A percentile compares a stretch with the other conserved stretches of the same genome.
These are phyloP conservation scores for Aspergillus pseudonomiae DNA, from an alignment of 2,329 filamentous ascomycete genomes.

Conservation along the genomic window DNA sequence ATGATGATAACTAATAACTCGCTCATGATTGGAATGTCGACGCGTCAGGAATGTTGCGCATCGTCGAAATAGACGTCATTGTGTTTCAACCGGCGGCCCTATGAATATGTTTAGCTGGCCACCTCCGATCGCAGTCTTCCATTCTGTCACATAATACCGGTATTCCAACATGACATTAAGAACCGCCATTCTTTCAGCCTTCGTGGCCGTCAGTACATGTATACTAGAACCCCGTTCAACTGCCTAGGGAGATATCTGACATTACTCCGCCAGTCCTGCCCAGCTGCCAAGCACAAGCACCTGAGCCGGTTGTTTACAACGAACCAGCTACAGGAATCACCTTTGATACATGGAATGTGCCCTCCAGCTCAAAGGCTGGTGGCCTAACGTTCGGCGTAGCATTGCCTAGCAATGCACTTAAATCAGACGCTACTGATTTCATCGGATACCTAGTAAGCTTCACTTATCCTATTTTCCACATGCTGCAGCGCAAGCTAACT, in stretches of 20 bases:
- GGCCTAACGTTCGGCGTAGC: constrained; percentile 11
- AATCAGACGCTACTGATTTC: constrained; percentile 11
- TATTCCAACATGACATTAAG: background rate
- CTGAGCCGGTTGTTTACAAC: background rate
- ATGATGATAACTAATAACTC: background rate
- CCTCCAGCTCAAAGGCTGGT: background rate
- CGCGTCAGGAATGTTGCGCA: background rate
- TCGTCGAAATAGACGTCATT: background rate
- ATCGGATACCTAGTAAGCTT: constrained; percentile 10
- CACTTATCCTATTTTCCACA: background rate
- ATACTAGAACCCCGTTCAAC: background rate
- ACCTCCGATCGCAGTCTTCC: background rate
- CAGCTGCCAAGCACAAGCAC: background rate
- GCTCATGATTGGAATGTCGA: background rate
- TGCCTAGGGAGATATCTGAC: background rate
- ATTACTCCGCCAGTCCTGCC: background rate
- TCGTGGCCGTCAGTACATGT: background rate
- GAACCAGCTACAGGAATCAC: background rate
- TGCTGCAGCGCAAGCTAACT: background rate
- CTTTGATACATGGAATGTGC: constrained; percentile 6
- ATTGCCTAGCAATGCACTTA: constrained; percentile 2
- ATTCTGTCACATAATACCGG: background rate
- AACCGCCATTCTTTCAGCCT: background rate
- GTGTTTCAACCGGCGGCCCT: background rate
- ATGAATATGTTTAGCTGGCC: background rate